Evolutionary conservation across 345 rosid species (phyloP).

Genomic region (Hypericum androsaemum): DNA sequence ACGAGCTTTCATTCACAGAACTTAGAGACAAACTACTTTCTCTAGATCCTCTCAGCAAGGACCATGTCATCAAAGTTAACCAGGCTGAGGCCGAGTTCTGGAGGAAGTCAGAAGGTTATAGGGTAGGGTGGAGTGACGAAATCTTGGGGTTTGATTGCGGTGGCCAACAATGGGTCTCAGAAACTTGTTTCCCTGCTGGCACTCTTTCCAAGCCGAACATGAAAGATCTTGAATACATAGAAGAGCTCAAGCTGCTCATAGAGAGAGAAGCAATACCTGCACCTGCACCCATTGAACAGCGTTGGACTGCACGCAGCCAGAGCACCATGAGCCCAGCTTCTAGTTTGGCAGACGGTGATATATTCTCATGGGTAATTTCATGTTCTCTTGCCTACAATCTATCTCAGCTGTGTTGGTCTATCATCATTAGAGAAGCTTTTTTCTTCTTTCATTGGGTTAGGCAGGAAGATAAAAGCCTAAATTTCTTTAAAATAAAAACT

Average conservation of each 20-base stretch:
- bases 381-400: not conserved
- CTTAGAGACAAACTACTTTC: constrained; percentile 85
- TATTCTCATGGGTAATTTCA: constrained; percentile 75
- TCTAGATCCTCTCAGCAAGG: constrained; percentile 84
- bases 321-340: constrained; percentile 87
- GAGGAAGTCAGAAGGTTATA: constrained; percentile 90
- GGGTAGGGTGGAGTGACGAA: constrained; percentile 96
- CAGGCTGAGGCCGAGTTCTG: constrained; percentile 95
- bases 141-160: constrained; percentile 98
- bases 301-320: constrained; percentile 84
- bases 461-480: no score
- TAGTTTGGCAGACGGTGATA: constrained; percentile 60
- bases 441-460: no score
- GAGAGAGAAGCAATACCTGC: constrained; percentile 76
- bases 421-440: no score
- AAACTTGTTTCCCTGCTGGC: constrained; percentile 91
- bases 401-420: no score
- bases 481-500: not conserved
- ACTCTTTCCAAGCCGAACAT: constrained; percentile 72
- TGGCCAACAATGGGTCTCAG: constrained; percentile 99
- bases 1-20: constrained; percentile 75
- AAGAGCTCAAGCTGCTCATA: constrained; percentile 68
- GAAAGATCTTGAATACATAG: constrained; percentile 89
- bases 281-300: constrained; percentile 90
- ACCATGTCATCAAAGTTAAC: constrained; percentile 66